phyloP scores from a whole-genome alignment of 768 basidiomycete genomes.

The Plicaturopsis crispa region DNA sequence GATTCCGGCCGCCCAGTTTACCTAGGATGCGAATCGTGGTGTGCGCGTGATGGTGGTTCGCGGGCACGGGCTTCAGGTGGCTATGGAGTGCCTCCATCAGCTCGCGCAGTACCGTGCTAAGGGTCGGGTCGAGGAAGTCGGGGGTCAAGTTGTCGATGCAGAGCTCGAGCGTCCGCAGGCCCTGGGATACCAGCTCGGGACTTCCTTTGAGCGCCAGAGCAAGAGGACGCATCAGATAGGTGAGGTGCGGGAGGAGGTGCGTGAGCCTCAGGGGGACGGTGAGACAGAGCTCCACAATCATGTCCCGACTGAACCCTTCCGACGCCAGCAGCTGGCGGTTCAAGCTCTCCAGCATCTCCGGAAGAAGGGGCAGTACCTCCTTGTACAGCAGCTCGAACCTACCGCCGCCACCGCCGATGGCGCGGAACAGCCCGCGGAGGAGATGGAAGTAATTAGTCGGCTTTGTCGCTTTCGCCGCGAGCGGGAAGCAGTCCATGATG shows the following conservation, averaged over 20 bases:
- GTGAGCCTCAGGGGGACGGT: conserved; percentile 95
- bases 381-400: conserved; percentile 93
- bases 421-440: conserved; percentile 86
- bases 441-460: conserved; percentile 92
- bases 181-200: conserved; percentile 89
- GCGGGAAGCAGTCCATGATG: conserved; percentile 93
- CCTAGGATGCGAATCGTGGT: conserved; percentile 94
- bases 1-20: conserved; percentile 91
- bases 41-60: conserved; percentile 84
- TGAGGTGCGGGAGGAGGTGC: conserved; percentile 90
- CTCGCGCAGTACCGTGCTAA: conserved; percentile 86
- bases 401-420: conserved; percentile 87
- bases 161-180: conserved; percentile 92
- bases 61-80: conserved; percentile 84
- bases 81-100: conserved; percentile 92
- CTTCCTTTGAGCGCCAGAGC: conserved; percentile 84
- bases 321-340: conserved; percentile 85
- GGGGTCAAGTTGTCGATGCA: conserved; percentile 98
- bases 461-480: conserved; percentile 86
- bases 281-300: conserved; percentile 94
- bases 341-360: conserved; percentile 94
- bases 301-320: conserved; percentile 75
- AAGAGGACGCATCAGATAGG: conserved; percentile 93
- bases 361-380: conserved; percentile 90
- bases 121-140: conserved; percentile 94